Base-by-base conservation (phyloP, 305 asterid genomes). In the Fraxinus latifolia region DNA sequence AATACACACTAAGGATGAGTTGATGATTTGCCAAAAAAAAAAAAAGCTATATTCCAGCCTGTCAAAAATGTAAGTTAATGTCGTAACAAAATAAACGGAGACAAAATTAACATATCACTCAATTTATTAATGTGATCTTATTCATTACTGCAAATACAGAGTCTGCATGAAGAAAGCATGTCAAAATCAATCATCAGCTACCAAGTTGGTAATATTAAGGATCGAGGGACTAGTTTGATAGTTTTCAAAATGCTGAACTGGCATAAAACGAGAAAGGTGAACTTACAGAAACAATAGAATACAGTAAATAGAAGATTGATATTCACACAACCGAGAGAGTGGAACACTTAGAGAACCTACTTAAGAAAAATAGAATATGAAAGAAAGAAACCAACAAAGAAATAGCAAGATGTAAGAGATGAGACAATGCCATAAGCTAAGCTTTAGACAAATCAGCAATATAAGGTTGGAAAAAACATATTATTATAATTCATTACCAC, bases 401-500 rank as follows among this genome's bases (percentile, higher is more conserved):
- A 67, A 67, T 31, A 27, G 7, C 74, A 67, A 32, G 74, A 12
- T 27, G 37, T 27, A 27, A 67, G 34, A 67, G 74, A 15, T 68
- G 23, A 68, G 19, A 68, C 19, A 31, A 29, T 4, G 32, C 37
- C 74, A 5, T 29, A 14, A 29, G 21, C 74, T 29, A 27, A 27
- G 31, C 34, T 12, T 68, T 29, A 25, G 34, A 68, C 17, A 68
- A 29, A 29, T 68, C 74, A 27, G 74, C 17, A 68, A 29, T 12
- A 68, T 12, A 11, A 34, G 27, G 32, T 70, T 8, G 17, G 44
- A 12, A 1, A 67, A 70, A 70, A 37, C 11, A 19, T 77, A 39
- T 33, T 80, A 5, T 23, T 83, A 70, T 47, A 80, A 76, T 73
- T 65, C 33, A 36, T 73, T 33, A 74, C 74, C 36, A 68, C 17